A percentile compares a stretch with the other conserved stretches of the same genome.
phyloP scores from a whole-genome alignment of 345 rosid species.

The Alliaria petiolata region DNA sequence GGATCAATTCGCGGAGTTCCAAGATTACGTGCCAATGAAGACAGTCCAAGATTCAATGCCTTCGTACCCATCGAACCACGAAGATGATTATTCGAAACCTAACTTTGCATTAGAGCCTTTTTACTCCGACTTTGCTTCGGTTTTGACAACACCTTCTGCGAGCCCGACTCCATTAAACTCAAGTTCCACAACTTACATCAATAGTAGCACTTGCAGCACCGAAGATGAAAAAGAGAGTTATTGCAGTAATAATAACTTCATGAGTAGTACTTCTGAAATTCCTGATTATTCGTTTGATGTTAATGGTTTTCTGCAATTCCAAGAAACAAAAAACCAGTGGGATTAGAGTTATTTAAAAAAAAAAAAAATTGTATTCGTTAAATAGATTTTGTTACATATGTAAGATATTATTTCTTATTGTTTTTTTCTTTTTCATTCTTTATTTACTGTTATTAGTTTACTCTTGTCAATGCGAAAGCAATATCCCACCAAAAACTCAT shows the following conservation, averaged over 20 bases:
- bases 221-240: constrained; percentile 66
- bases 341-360: constrained; percentile 6
- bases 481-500: constrained; percentile 12
- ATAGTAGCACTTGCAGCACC: constrained; percentile 41
- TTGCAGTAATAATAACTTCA: constrained; percentile 34
- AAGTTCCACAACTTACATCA: constrained; percentile 35
- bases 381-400: constrained; percentile 9
- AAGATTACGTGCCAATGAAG: not conserved
- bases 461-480: constrained; percentile 16
- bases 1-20: constrained; percentile 11
- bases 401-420: constrained; percentile 3
- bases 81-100: constrained; percentile 18
- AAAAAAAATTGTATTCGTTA: not conserved
- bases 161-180: constrained; percentile 56
- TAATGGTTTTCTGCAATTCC: constrained; percentile 40
- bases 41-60: constrained; percentile 5
- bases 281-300: constrained; percentile 38
- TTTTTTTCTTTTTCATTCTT: not conserved
- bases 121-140: constrained; percentile 33
- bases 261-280: constrained; percentile 36
- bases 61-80: constrained; percentile 20
- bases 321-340: constrained; percentile 21
- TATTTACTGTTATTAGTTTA: not conserved
- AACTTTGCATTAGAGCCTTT: constrained; percentile 32
- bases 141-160: constrained; percentile 48